These are phyloP conservation scores for Drosera capensis DNA, from an alignment of 148 eudicot species.

Conservation along the genomic window DNA sequence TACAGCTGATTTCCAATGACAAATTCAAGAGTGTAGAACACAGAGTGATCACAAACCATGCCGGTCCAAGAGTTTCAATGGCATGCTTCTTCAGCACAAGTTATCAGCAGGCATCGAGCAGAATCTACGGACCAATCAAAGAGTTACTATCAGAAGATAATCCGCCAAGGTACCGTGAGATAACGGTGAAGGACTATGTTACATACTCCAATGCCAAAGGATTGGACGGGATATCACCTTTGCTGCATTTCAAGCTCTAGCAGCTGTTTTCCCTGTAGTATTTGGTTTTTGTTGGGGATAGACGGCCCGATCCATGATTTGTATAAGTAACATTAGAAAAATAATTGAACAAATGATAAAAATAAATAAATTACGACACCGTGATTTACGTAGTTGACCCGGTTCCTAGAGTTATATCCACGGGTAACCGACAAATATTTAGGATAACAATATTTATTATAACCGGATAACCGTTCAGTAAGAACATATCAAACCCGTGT, in stretches of 20 bases:
- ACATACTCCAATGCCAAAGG: constrained; percentile 18
- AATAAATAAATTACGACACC: too few species aligned
- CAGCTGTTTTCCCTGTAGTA: neutral
- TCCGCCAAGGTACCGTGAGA: constrained; percentile 30
- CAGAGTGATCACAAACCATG: constrained; percentile 27
- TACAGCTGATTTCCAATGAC: constrained; percentile 40
- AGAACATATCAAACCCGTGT: too few species aligned
- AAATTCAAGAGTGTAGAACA: constrained; percentile 45
- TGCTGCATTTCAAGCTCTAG: constrained; percentile 14
- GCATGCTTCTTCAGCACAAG: constrained; percentile 39
- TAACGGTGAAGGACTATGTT: constrained; percentile 18
- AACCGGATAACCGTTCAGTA: too few species aligned
- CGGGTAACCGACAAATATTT: too few species aligned
- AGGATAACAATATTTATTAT: too few species aligned
- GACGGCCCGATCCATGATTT: too few species aligned
- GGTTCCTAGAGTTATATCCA: too few species aligned
- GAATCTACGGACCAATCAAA: constrained; percentile 41
- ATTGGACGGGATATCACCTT: constrained; percentile 21
- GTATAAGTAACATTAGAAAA: too few species aligned
- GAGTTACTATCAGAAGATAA: constrained; percentile 37
- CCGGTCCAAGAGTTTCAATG: constrained; percentile 37
- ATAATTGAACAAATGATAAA: too few species aligned
- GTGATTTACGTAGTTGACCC: too few species aligned
- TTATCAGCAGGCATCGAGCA: constrained; percentile 6
- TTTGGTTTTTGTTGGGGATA: too few species aligned